These are phyloP conservation scores for Neofusicoccum kwambonambiense DNA, from an alignment of 2,329 filamentous ascomycete species.

Conservation along the genomic window DNA sequence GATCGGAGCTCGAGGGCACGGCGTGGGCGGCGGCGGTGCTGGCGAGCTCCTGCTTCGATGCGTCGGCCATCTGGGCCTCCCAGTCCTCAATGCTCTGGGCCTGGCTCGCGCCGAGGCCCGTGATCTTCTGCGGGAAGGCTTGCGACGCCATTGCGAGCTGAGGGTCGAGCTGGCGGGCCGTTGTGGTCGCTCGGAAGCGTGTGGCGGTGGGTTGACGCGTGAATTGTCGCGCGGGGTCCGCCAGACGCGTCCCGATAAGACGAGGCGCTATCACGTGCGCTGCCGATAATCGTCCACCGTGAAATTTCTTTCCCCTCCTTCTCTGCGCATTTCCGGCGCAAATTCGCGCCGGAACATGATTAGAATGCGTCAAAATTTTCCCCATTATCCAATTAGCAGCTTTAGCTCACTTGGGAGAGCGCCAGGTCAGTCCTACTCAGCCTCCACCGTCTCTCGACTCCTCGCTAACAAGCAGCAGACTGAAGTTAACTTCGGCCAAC, in stretches of 20 bases:
- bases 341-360: too few relatives aligned
- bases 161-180: too few relatives aligned
- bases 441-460: not conserved
- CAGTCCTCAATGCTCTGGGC: constrained; percentile 10
- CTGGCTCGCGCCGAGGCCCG: not conserved
- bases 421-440: constrained; percentile 23
- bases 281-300: not conserved
- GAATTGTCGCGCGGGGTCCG: not conserved
- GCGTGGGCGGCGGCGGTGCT: not conserved
- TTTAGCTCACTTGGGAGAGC: constrained; percentile 40
- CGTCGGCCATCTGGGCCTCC: constrained; percentile 10
- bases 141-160: not conserved
- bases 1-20: not conserved
- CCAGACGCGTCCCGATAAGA: not conserved
- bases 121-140: not conserved
- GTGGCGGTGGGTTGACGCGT: too few relatives aligned
- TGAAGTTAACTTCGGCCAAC: constrained; percentile 33
- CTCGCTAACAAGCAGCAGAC: constrained; percentile 24
- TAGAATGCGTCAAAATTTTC: too few relatives aligned
- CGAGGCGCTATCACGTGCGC: not conserved
- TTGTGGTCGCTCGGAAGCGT: too few relatives aligned
- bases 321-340: not conserved
- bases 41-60: not conserved
- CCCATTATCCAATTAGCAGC: constrained; percentile 22
- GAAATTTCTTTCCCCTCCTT: not conserved